Conservation (phyloP, 352 stramenopile genomes). For the Pythium pectinolyticum region DNA sequence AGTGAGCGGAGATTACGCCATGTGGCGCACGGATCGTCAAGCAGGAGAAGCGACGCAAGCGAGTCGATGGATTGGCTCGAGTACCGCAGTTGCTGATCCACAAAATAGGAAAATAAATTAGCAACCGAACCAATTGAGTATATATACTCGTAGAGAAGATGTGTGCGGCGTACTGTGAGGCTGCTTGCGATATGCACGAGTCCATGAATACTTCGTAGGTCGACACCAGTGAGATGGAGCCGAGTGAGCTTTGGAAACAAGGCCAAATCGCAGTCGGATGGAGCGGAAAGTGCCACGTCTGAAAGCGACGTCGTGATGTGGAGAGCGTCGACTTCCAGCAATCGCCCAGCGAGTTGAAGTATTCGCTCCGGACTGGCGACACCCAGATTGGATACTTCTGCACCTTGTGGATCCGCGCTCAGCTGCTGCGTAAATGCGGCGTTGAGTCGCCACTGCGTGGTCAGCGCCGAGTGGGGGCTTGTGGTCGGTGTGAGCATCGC, state of each 20-base stretch:
- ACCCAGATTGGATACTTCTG: neutral
- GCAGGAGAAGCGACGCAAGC: neutral
- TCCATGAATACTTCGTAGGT: neutral
- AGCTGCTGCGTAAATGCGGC: neutral
- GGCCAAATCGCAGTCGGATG: slow-evolving; percentile 14
- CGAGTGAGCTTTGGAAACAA: slow-evolving; percentile 9
- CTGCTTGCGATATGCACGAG: neutral
- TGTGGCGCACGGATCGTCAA: neutral
- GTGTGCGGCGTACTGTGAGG: neutral
- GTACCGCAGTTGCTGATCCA: slow-evolving; percentile 10
- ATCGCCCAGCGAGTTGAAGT: slow-evolving; percentile 12
- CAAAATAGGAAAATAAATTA: no score
- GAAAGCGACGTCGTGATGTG: neutral
- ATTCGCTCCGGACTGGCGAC: slow-evolving; percentile 15
- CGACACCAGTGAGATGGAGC: slow-evolving; percentile 6
- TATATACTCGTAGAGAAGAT: neutral
- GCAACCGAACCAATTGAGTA: neutral
- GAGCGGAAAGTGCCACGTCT: neutral
- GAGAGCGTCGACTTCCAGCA: slow-evolving; percentile 16
- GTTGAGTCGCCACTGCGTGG: slow-evolving; percentile 21
- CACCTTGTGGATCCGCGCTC: neutral
- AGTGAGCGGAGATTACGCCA: slow-evolving; percentile 10
- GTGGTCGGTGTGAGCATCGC: slow-evolving; percentile 11
- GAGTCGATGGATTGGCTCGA: neutral
- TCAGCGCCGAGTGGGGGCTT: slow-evolving; percentile 3